phyloP scores from a whole-genome alignment of 2,329 filamentous ascomycete species.

The Colletotrichum acutatum region DNA sequence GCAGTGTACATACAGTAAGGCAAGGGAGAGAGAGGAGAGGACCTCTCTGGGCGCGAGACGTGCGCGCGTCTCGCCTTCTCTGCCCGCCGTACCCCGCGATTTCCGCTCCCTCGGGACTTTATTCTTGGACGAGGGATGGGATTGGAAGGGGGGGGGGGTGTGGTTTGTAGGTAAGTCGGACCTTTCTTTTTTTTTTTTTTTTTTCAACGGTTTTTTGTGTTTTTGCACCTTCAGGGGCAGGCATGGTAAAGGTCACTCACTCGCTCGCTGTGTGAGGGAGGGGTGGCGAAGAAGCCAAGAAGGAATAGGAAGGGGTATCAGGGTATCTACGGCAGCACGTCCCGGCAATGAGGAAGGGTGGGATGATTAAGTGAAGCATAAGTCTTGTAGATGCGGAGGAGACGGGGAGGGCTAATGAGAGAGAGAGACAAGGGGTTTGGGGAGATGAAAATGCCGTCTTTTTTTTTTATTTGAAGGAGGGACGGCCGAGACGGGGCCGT shows the following conservation, averaged over 20 bases:
- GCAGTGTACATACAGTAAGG: no score
- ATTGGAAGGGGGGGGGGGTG: neutral
- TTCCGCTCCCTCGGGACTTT: conserved; percentile 17
- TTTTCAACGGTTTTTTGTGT: neutral
- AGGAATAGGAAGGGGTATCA: neutral
- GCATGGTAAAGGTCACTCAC: neutral
- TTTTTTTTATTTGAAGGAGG: no score
- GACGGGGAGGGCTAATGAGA: neutral
- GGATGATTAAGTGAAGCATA: neutral
- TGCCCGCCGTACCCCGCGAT: conserved; percentile 23
- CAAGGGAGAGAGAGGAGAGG: neutral
- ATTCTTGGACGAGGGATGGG: neutral
- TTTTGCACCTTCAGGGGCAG: neutral
- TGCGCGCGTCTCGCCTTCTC: neutral
- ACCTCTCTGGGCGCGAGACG: neutral
- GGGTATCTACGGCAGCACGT: neutral
- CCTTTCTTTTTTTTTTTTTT: no score
- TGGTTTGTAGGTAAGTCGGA: neutral
- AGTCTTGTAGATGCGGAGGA: no score
- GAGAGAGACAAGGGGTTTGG: neutral
- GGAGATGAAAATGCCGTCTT: neutral
- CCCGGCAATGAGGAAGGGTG: neutral
- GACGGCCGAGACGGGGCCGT: neutral
- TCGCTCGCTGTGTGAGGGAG: neutral
- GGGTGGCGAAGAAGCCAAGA: neutral